Percentiles rank a stretch among this genome's conserved stretches.
Conservation (phyloP, 768 basidiomycete species). For the Gloeostereum incarnatum region DNA sequence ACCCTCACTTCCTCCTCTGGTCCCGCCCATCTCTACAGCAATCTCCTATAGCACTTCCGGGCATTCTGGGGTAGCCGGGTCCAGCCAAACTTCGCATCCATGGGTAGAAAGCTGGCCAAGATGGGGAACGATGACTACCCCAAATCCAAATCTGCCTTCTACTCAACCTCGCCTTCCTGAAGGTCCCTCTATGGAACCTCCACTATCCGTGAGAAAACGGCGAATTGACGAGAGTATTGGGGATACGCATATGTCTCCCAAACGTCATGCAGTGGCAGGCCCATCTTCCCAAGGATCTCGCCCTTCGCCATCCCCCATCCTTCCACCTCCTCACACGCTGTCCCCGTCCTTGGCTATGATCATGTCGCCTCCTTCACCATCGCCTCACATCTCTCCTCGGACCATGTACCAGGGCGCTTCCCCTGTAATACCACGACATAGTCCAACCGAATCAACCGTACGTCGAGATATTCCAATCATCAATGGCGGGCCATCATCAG, state of each 20-base stretch:
- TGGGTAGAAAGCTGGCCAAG: no score
- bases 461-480: no score
- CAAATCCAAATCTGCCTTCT: constrained; percentile 29
- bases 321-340: constrained; percentile 33
- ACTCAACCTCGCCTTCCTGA: constrained; percentile 30
- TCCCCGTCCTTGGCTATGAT: constrained; percentile 60
- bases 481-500: no score
- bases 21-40: constrained; percentile 7
- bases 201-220: constrained; percentile 32
- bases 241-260: constrained; percentile 17
- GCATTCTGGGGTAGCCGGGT: constrained; percentile 26
- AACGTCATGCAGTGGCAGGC: constrained; percentile 27
- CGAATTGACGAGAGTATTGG: constrained; percentile 32
- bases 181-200: constrained; percentile 23
- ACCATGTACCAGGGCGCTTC: not conserved
- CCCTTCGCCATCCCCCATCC: constrained; percentile 12
- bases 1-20: constrained; percentile 7
- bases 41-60: constrained; percentile 8
- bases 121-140: constrained; percentile 37
- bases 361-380: constrained; percentile 33
- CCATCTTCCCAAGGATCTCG: constrained; percentile 10
- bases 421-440: no score
- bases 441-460: no score
- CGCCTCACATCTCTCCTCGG: constrained; percentile 6
- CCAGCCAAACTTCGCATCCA: no score